phyloP scores from a whole-genome alignment of 176 grass and related monocot genomes.

The Elaeis guineensis region DNA sequence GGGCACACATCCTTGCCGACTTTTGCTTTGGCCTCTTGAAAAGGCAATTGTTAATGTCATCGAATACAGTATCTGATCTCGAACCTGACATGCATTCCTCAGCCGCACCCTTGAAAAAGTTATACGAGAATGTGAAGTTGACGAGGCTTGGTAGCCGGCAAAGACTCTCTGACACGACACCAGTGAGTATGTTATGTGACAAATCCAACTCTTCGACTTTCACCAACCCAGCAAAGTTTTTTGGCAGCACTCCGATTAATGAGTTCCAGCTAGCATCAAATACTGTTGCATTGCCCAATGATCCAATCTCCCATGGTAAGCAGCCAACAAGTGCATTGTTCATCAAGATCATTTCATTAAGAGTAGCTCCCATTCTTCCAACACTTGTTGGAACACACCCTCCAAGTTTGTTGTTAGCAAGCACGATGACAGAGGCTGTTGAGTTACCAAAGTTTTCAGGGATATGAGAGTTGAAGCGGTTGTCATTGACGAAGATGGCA shows the following conservation, averaged over 20 bases:
- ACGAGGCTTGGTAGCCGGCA: slow-evolving; percentile 33
- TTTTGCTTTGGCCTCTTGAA: slow-evolving; percentile 28
- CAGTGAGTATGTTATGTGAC: slow-evolving; percentile 40
- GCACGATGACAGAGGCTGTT: slow-evolving; percentile 37
- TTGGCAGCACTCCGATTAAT: slow-evolving; percentile 36
- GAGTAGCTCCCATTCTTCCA: slow-evolving; percentile 47
- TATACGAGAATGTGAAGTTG: slow-evolving; percentile 57
- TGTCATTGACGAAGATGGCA: slow-evolving; percentile 61
- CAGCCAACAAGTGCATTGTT: slow-evolving; percentile 56
- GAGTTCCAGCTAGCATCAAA: slow-evolving; percentile 40
- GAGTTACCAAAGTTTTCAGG: slow-evolving; percentile 55
- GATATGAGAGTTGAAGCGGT: slow-evolving; percentile 44
- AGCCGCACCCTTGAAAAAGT: slow-evolving; percentile 51
- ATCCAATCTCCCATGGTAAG: slow-evolving; percentile 37
- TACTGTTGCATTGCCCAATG: slow-evolving; percentile 32
- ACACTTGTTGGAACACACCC: slow-evolving; percentile 62
- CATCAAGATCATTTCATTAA: slow-evolving; percentile 48
- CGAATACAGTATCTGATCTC: slow-evolving; percentile 11
- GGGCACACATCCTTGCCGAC: slow-evolving; percentile 17
- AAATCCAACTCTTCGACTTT: slow-evolving; percentile 43
- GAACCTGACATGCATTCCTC: slow-evolving; percentile 18
- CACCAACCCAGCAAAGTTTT: slow-evolving; percentile 24
- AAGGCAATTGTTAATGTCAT: slow-evolving; percentile 52
- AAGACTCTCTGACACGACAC: slow-evolving; percentile 17
- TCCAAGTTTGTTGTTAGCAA: slow-evolving; percentile 51